Percentiles rank a stretch among this genome's conserved stretches.
phyloP scores from a whole-genome alignment of 805 yeast species.

The Torulaspora gathmanii region DNA sequence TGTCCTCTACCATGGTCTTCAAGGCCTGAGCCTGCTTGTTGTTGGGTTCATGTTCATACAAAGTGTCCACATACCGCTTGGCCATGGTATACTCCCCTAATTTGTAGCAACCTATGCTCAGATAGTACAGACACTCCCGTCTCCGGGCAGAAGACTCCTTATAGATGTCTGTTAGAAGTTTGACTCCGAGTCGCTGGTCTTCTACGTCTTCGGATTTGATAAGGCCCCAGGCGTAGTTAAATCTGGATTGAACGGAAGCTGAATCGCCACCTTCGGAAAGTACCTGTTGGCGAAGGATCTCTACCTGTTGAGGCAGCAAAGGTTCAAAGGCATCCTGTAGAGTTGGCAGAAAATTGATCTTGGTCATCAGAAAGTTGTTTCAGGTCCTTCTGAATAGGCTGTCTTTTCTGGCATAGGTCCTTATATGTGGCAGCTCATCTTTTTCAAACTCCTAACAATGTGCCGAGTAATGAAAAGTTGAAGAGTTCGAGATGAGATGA shows the following conservation, averaged over 20 bases:
- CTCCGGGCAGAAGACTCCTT: slow-evolving; percentile 77
- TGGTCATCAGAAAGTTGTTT: slow-evolving; percentile 17
- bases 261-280: slow-evolving; percentile 68
- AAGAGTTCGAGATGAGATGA: slow-evolving; percentile 1
- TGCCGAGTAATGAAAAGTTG: slow-evolving; percentile 4
- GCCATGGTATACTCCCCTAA: slow-evolving; percentile 84
- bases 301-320: slow-evolving; percentile 68
- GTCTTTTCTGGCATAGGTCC: not conserved
- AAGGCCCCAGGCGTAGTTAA: slow-evolving; percentile 96
- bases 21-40: slow-evolving; percentile 71
- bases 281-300: slow-evolving; percentile 70
- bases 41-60: slow-evolving; percentile 76
- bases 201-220: slow-evolving; percentile 60
- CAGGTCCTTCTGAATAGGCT: not conserved
- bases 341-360: slow-evolving; percentile 30
- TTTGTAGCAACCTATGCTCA: slow-evolving; percentile 83
- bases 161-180: slow-evolving; percentile 62
- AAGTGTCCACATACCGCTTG: slow-evolving; percentile 74
- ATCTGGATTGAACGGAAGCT: slow-evolving; percentile 76
- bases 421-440: not conserved
- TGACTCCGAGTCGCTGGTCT: slow-evolving; percentile 76
- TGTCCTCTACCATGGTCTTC: slow-evolving; percentile 74
- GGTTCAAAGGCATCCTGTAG: slow-evolving; percentile 38
- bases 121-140: slow-evolving; percentile 82
- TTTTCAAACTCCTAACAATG: not conserved